These are phyloP conservation scores for Botrytis aclada DNA, from an alignment of 2,329 filamentous ascomycete species.

Conservation along the genomic window DNA sequence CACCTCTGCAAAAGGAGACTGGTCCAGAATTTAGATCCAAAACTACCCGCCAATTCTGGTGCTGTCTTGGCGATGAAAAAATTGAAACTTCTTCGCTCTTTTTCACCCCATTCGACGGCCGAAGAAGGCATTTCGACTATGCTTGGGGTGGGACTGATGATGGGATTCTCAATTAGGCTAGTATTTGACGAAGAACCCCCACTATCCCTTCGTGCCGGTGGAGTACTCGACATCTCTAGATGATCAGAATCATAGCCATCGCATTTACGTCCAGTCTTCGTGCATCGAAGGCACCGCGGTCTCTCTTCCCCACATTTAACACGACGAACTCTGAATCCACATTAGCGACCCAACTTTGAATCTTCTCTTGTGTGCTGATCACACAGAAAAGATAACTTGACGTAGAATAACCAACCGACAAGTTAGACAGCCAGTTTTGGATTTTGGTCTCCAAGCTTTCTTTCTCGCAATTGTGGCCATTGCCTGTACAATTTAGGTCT, in stretches of 20 bases:
- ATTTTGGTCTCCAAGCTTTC: constrained; percentile 34
- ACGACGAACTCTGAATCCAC: constrained; percentile 29
- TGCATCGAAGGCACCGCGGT: constrained; percentile 34
- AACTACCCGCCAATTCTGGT: constrained; percentile 29
- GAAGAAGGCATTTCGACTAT: background rate
- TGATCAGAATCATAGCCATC: constrained; percentile 31
- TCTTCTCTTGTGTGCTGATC: background rate
- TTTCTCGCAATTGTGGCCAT: constrained; percentile 23
- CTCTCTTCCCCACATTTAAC: constrained; percentile 36
- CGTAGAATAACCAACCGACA: constrained; percentile 30
- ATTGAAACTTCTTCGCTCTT: constrained; percentile 22
- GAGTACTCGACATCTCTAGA: background rate
- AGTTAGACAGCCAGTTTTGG: constrained; percentile 32
- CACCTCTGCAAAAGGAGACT: constrained; percentile 29
- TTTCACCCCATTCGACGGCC: background rate
- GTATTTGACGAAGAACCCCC: background rate
- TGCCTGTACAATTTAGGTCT: too few species aligned
- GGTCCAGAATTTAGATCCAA: constrained; percentile 31
- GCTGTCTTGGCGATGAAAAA: constrained; percentile 31
- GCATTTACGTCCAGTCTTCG: constrained; percentile 33
- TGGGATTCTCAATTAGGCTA: background rate
- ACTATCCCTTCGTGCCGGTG: background rate
- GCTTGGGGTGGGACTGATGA: background rate
- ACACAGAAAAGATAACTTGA: background rate
- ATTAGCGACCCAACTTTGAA: constrained; percentile 2